These are phyloP conservation scores for Eucalyptus urophylla DNA, from an alignment of 345 rosid species.

Conservation along the genomic window DNA sequence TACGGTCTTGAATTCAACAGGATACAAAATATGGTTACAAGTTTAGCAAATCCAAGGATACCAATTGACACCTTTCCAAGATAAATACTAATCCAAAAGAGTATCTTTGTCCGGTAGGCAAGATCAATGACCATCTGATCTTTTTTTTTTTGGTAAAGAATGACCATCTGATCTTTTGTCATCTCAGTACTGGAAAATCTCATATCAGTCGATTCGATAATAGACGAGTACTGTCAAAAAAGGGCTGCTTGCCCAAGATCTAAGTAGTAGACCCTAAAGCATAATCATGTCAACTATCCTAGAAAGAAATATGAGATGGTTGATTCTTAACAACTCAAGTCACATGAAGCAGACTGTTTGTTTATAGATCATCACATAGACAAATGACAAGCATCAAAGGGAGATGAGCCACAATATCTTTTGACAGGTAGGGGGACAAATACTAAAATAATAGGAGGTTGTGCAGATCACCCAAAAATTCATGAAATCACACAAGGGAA, in stretches of 20 bases:
- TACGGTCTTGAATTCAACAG: not conserved
- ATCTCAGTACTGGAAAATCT: constrained; percentile 22
- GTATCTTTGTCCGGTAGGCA: not conserved
- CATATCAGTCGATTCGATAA: no score
- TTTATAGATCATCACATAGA: no score
- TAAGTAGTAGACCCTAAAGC: not conserved
- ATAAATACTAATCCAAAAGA: constrained; percentile 47
- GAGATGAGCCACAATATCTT: not conserved
- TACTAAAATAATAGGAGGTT: no score
- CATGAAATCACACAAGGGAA: not conserved
- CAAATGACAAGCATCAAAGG: not conserved
- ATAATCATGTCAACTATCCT: not conserved
- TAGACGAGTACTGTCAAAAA: constrained; percentile 18
- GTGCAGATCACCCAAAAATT: not conserved
- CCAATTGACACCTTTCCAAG: constrained; percentile 54
- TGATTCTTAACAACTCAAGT: not conserved
- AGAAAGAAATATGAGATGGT: not conserved
- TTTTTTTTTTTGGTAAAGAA: no score
- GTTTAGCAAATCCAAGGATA: constrained; percentile 49
- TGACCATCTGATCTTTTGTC: constrained; percentile 60
- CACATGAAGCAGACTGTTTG: not conserved
- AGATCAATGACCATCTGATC: constrained; percentile 21
- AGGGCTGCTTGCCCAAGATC: no score
- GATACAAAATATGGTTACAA: not conserved
- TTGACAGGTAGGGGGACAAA: not conserved